Evolutionary conservation across 2,329 filamentous ascomycete genomes (phyloP).

Genomic region (Penicillium sp.): DNA sequence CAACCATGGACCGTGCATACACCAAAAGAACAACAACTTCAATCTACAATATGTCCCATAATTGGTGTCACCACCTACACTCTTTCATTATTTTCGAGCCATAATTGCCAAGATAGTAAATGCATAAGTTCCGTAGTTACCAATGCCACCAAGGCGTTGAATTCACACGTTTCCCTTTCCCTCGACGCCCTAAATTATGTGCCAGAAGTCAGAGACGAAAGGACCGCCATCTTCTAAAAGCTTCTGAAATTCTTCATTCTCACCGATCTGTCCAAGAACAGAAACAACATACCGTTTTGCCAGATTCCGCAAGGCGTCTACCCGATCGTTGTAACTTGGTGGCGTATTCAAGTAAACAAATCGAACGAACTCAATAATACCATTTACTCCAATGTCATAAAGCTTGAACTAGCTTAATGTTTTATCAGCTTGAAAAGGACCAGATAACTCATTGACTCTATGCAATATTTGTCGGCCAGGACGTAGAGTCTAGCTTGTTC

Average conservation of each 20-base stretch:
- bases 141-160: too few species aligned
- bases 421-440: background rate
- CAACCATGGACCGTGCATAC: too few species aligned
- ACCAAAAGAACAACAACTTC: too few species aligned
- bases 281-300: slow-evolving; percentile 16
- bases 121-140: too few species aligned
- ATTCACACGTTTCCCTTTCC: background rate
- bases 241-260: slow-evolving; percentile 8
- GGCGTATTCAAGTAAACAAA: background rate
- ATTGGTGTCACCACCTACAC: too few species aligned
- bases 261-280: slow-evolving; percentile 16
- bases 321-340: background rate
- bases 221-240: slow-evolving; percentile 19
- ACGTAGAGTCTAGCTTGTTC: background rate
- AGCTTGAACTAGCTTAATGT: background rate
- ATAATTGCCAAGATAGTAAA: too few species aligned
- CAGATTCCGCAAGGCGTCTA: background rate
- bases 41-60: too few species aligned
- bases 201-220: slow-evolving; percentile 15
- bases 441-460: background rate
- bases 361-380: background rate
- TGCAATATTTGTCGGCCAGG: background rate
- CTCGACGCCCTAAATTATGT: background rate
- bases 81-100: too few species aligned
- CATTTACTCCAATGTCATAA: background rate